Percentiles rank a stretch among this genome's conserved stretches.
Conservation (phyloP, 1,139 yeast genomes). For the Suhomyces kunorum region DNA sequence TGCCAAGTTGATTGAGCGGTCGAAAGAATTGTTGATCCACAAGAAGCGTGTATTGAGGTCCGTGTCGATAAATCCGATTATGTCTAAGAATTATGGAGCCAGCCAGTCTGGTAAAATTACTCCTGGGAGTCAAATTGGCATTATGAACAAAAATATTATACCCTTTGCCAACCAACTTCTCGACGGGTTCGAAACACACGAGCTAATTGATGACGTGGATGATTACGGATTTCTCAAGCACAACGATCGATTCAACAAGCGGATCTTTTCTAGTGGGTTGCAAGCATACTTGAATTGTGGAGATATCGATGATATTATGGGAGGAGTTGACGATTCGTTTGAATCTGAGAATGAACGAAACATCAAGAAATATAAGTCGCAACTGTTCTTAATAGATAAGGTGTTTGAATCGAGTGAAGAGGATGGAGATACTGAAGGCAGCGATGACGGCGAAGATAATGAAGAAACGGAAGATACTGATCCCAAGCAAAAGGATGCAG, state of each 20-base stretch:
- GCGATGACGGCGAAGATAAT: constrained; percentile 17
- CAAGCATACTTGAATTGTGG: constrained; percentile 27
- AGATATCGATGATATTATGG: constrained; percentile 24
- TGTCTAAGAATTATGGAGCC: constrained; percentile 30
- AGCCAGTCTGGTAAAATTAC: background rate
- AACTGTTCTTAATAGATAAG: constrained; percentile 26
- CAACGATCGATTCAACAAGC: constrained; percentile 29
- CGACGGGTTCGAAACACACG: constrained; percentile 13
- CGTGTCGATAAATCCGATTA: constrained; percentile 46
- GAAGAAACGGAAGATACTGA: constrained; percentile 15
- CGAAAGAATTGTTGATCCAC: constrained; percentile 43
- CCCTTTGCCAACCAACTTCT: constrained; percentile 19
- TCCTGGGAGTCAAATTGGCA: constrained; percentile 12
- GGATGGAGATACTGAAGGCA: constrained; percentile 16
- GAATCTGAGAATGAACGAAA: constrained; percentile 16
- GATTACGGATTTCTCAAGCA: constrained; percentile 41
- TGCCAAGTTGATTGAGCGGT: constrained; percentile 51
- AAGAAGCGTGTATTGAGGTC: constrained; percentile 48
- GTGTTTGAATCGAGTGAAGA: constrained; percentile 19
- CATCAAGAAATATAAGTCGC: constrained; percentile 41
- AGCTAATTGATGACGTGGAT: constrained; percentile 21
- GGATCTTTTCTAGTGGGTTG: constrained; percentile 35
- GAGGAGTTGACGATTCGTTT: constrained; percentile 15
- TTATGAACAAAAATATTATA: constrained; percentile 25
- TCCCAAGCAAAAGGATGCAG: constrained; percentile 9